Base-by-base conservation (phyloP, 2,329 filamentous ascomycete species). In the Monosporascus sp. region DNA sequence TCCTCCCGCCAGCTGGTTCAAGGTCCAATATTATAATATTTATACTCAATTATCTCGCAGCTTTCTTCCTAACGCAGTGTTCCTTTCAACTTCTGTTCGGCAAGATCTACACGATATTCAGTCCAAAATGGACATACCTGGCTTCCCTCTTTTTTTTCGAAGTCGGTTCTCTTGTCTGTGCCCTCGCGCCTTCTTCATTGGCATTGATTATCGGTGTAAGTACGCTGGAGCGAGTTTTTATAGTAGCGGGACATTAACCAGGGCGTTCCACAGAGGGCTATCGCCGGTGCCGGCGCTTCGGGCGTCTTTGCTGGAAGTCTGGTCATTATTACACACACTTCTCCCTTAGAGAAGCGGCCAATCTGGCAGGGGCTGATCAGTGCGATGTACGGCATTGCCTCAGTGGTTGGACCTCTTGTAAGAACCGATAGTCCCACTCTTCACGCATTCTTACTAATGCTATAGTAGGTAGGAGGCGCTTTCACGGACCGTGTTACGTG, bases 401-500 rank as follows among this genome's bases (percentile, higher is more conserved):
- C 25, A 27, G 25, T 27, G 25, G 25, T 8, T 8, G 25, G 25
- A 27, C 25, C 25, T 27, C 7, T 27, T 8, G 25, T 27, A 27
- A 27, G 6, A 27, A 27, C 2, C 25, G 25, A 8, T 27, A 27
- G 6, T 27, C 25, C 25, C 25, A 8, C 25, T 27, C 25, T 27
- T 6, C 25, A 27, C 25, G 7, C 25, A 27, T 27, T 27, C 25
- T 27, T 27, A 27, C 2, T 27, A 27, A 27, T 27, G 25, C 8
- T 27, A 27, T 7, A 27, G 25, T 27, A 27, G 25, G 25, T 27
- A 27, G 70, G 68, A n/a, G 69, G 70, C 38, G 65, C 67, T 27
- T 70, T 72, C 37, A 70, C 70, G 2, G 68, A 71, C 37, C 54
- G 68, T 35, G 58, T 65, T 37, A 69, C 69, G 3, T 73, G 71